These are phyloP conservation scores for Pyrenophora seminiperda DNA, from an alignment of 2,329 filamentous ascomycete genomes.

Conservation along the genomic window DNA sequence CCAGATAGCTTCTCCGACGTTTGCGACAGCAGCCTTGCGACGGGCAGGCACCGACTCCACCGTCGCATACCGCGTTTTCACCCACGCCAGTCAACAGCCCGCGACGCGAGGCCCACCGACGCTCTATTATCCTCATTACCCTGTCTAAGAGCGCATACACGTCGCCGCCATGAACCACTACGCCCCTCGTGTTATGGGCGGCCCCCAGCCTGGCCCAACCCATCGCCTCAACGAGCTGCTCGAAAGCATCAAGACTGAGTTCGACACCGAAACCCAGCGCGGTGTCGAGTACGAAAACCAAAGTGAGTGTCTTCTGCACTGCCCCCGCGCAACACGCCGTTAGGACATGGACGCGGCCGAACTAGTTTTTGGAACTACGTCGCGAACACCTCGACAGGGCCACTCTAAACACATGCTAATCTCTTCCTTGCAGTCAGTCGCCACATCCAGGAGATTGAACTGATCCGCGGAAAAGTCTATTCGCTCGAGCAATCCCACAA, in stretches of 20 bases:
- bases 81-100: slow-evolving; percentile 14
- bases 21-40: slow-evolving; percentile 31
- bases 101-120: slow-evolving; percentile 3
- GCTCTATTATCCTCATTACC: slow-evolving; percentile 1
- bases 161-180: slow-evolving; percentile 68
- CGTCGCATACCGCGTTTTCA: slow-evolving; percentile 24
- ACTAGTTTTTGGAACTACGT: too few relatives aligned
- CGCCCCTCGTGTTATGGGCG: slow-evolving; percentile 81
- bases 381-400: background rate
- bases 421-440: slow-evolving; percentile 61
- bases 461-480: slow-evolving; percentile 91
- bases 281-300: slow-evolving; percentile 90
- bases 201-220: slow-evolving; percentile 61
- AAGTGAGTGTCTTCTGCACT: slow-evolving; percentile 66
- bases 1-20: slow-evolving; percentile 15
- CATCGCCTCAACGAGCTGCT: slow-evolving; percentile 87
- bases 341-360: background rate
- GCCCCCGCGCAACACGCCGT: background rate
- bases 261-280: slow-evolving; percentile 80
- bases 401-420: slow-evolving; percentile 6
- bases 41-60: slow-evolving; percentile 16
- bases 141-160: slow-evolving; percentile 1
- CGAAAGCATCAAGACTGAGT: slow-evolving; percentile 88
- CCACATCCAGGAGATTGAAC: slow-evolving; percentile 93
- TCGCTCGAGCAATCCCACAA: slow-evolving; percentile 89